These are phyloP conservation scores for Hypericum androsaemum DNA, from an alignment of 345 rosid genomes.

Conservation along the genomic window DNA sequence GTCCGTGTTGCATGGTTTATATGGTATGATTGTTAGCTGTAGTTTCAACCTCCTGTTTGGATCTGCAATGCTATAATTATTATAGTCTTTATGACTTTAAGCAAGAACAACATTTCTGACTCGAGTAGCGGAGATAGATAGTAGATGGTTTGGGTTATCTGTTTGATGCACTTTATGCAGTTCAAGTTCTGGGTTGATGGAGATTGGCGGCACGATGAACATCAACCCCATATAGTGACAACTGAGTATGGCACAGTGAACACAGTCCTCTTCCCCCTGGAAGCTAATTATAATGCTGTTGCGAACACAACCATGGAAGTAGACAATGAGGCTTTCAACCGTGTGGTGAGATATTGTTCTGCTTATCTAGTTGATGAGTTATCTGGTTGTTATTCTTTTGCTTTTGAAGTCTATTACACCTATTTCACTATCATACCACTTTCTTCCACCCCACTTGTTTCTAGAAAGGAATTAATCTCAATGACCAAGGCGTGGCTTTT, in stretches of 20 bases:
- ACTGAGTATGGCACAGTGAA: conserved; percentile 23
- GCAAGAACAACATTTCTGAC: too few species aligned
- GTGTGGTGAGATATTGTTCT: conserved; percentile 15
- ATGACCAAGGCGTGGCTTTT: too few species aligned
- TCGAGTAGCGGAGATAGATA: too few species aligned
- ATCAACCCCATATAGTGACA: conserved; percentile 7
- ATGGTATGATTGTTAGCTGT: too few species aligned
- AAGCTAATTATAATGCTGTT: conserved; percentile 12
- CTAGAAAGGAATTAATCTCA: too few species aligned
- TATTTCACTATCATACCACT: not conserved
- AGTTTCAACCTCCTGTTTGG: too few species aligned
- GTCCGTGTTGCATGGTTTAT: too few species aligned
- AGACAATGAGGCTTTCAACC: conserved; percentile 17
- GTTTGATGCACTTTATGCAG: conserved; percentile 9
- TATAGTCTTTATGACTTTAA: too few species aligned
- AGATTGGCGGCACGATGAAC: conserved; percentile 25
- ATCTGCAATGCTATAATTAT: too few species aligned
- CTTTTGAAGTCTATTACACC: not conserved
- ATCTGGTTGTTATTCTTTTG: not conserved
- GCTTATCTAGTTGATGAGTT: not conserved
- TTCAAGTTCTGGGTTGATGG: conserved; percentile 27
- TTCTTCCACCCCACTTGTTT: not conserved
- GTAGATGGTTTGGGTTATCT: too few species aligned
- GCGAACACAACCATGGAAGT: conserved; percentile 12
- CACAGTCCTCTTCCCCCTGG: conserved; percentile 9